Base-by-base conservation (phyloP, 2,329 filamentous ascomycete species). In the Fusarium sp. region DNA sequence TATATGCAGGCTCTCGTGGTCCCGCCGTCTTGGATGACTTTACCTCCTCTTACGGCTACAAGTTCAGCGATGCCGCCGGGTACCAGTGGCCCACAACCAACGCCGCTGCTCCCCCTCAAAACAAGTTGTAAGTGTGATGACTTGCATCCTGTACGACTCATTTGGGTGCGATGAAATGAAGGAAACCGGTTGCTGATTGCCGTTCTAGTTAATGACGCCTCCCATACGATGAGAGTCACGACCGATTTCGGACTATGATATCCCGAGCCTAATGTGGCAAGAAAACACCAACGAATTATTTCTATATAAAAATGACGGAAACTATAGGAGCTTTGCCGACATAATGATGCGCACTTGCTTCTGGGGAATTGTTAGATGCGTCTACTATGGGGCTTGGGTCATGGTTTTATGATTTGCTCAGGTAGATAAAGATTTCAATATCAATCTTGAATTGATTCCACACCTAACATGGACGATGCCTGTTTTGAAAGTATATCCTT, bases 11-110 rank as follows among this genome's bases (percentile, higher is more conserved):
- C 72, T 99, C 96, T 62, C 95, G 96, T 75, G 96, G 96, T 63
- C 96, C 96, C 26, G 92, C 94, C 55, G 95, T 99, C 36, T 87
- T 99, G 56, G 96, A 99, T 74, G 96, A 99, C 83, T 99, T 99
- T 83, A 98, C 95, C 30, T 91, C 94, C 39, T 97, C 94, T 7
- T 99, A 97, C 78, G 96, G 96, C 68, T 99, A 99, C 87, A 97
- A 97, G 82, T 99, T 99, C 85, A 96, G 92, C 77, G 96, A 99
- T 75, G 93, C 94, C 65, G 92, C 94, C 72, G 94, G 94, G 56
- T 97, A 97, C 83, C 93, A 97, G 82, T 97, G 94, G 94, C 93
- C 93, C 34, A 91, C 92, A 59, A 93, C 91, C 60, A 89, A 89
- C 67, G 88, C 88, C 32, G 83, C 88, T 34, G 83, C 86, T 40